Base-by-base conservation (phyloP, 306 rosid species). In the Datisca glomerata region DNA sequence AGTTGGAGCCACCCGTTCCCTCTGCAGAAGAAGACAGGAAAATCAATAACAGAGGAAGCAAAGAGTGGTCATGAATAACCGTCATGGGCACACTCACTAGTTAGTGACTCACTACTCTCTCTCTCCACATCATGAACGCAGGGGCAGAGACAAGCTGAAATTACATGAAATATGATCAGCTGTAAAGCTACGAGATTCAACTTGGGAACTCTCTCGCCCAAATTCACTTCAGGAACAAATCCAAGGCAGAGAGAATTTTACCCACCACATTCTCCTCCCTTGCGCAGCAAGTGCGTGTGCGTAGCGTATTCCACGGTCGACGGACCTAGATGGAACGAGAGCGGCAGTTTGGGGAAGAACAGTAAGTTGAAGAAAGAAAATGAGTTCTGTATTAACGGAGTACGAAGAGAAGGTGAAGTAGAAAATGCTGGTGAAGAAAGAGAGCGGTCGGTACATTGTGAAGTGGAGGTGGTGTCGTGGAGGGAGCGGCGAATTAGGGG, bases 401-500 rank as follows among this genome's bases (percentile, higher is more conserved):
- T 6, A 4, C 12, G 35, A 6, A 29, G 18, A 2, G 58, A 24
- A 7, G 61, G 36, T 20, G 18, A 7, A 12, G 53, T 34, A 2
- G 59, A 41, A 11, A 35, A 11, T 34, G 51, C 41, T 8, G 63
- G 27, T 7, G 57, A 44, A 3, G 62, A 24, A 12, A 16, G 34
- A 18, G 82, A 78, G 54, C 60, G 61, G 1, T 70, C 45, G 23
- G 97, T 76, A 32, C 61, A 59, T 24, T 83, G 95, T 51, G 89
- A 89, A 59, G 73, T 89, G 21, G 71, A 89, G 41, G 85, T 80
- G 18, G 63, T 89, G 6, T 89, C 95, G 11, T 77, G 97, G 97
- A 61, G 93, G 57, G 97, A 83, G 54, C 71, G 95, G 8, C 63
- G 83, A 43, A 69, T 87, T 28, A 72, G 67, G 22, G 93, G 89